Evolutionary conservation across 768 basidiomycete genomes (phyloP).

Genomic region (Hirschioporus abietinus): DNA sequence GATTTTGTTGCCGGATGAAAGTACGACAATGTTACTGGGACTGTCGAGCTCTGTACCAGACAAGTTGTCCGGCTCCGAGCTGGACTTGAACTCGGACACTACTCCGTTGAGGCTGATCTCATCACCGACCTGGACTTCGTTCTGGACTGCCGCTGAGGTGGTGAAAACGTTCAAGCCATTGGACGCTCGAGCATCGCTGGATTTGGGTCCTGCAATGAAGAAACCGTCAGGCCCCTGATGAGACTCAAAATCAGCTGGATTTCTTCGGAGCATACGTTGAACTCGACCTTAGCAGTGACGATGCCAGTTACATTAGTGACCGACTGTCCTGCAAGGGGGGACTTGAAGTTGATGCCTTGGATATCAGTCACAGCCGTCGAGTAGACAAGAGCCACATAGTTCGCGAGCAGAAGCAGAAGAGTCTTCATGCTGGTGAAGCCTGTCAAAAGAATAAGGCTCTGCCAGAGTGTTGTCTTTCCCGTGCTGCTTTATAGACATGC

Average conservation of each 20-base stretch:
- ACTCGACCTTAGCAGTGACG: slow-evolving; percentile 47
- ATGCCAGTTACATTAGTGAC: slow-evolving; percentile 45
- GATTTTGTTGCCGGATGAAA: slow-evolving; percentile 42
- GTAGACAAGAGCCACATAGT: background rate
- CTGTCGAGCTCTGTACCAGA: slow-evolving; percentile 43
- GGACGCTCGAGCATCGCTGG: slow-evolving; percentile 41
- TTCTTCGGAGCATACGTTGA: background rate
- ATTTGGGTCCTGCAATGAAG: slow-evolving; percentile 40
- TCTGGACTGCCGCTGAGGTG: slow-evolving; percentile 29
- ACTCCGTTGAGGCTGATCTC: slow-evolving; percentile 37
- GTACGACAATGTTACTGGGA: slow-evolving; percentile 38
- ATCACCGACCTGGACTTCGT: slow-evolving; percentile 42
- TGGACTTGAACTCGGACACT: slow-evolving; percentile 46
- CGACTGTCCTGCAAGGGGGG: slow-evolving; percentile 38
- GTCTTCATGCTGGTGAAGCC: background rate
- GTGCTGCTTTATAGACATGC: slow-evolving; percentile 38
- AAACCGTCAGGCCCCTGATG: slow-evolving; percentile 40
- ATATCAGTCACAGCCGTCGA: slow-evolving; percentile 39
- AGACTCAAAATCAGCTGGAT: background rate
- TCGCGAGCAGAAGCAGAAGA: background rate
- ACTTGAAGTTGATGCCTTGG: slow-evolving; percentile 42
- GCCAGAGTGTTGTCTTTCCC: background rate
- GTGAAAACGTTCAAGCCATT: slow-evolving; percentile 49
- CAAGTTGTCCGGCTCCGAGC: slow-evolving; percentile 38
- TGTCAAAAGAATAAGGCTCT: background rate